Percentiles rank a stretch among this genome's conserved stretches.
phyloP scores from a whole-genome alignment of 2,329 filamentous ascomycete species.

The Sordariomycetes sp. region DNA sequence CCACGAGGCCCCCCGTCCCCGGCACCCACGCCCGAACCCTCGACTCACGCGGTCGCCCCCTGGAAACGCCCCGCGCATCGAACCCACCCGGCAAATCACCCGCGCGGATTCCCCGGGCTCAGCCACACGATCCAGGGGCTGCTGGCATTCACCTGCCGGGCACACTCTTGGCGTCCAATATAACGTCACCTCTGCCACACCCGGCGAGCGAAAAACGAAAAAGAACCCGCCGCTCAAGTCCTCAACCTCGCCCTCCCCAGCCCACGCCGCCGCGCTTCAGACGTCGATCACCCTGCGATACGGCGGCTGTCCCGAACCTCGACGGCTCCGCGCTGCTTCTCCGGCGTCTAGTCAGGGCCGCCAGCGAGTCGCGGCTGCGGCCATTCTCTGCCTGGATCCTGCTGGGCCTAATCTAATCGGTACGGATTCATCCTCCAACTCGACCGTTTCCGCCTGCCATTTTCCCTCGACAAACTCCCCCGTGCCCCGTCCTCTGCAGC shows the following conservation, averaged over 20 bases:
- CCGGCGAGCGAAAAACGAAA: not conserved
- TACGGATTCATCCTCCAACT: not conserved
- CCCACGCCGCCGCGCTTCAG: not conserved
- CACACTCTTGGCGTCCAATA: conserved; percentile 2
- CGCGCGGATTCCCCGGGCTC: not conserved
- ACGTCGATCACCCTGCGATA: not conserved
- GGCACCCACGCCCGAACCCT: not conserved
- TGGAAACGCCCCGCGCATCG: not conserved
- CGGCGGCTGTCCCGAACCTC: not conserved
- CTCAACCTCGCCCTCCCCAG: not conserved
- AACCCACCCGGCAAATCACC: not conserved
- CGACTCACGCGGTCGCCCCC: not conserved
- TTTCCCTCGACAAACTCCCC: not conserved
- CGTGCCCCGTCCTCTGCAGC: not conserved
- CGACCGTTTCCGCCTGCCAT: not conserved
- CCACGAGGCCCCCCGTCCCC: not conserved
- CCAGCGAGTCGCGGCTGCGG: conserved; percentile 2
- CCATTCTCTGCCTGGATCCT: not conserved
- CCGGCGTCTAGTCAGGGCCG: not conserved
- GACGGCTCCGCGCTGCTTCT: not conserved
- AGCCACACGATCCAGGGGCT: not conserved
- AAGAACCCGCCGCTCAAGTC: not conserved
- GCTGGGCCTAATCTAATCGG: conserved; percentile 4
- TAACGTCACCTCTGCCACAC: conserved; percentile 4
- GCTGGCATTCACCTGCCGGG: not conserved